Base-by-base conservation (phyloP, 306 rosid genomes). In the Rosa chinensis region DNA sequence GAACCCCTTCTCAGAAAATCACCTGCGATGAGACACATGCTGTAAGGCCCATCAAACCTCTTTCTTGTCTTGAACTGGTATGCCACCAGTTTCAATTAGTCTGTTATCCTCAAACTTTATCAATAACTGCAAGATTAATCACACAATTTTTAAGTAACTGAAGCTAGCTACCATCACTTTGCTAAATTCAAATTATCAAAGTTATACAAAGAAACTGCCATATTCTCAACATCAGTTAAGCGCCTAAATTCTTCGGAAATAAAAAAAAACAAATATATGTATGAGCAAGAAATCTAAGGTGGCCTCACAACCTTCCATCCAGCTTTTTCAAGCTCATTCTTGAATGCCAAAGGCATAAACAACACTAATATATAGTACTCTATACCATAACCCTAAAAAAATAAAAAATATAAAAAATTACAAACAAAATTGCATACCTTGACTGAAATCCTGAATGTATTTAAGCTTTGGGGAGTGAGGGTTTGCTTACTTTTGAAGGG, bases 21-120 rank as follows among this genome's bases (percentile, higher is more conserved):
- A 92, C 99, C 97, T 94, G 99, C 5, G 99, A 92, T 23, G 99
- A 94, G 72, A 94, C 87, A 66, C 99, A 94, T n/a, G 99, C 99
- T 21, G 99, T 94, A 63, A 94, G 97, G 75, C 99, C 95, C 80
- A 68, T 81, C 76, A 90, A 79, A 74, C 84, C 87, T 64, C n/a
- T n/a, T 83, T 89, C 14, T 82, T 84, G 52, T 83, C 95, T 77
- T 80, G 82, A 82, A 88, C 95, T 1, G 97, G 99, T 86, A 94
- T 94, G 70, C 99, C 99, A 67, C 92, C 99, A 50, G 99, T 94
- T 83, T 94, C 99, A 78, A 94, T 83, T 89, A 94, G 83, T 81
- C 99, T 92, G 77, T 86, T 92, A 79, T 94, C 99, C 55, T 92
- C 94, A 89, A 94, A 90, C 87, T 94, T 92, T 28, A 94, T 67